These are phyloP conservation scores for Clavispora santaluciae DNA, from an alignment of 805 yeast species.

Conservation along the genomic window DNA sequence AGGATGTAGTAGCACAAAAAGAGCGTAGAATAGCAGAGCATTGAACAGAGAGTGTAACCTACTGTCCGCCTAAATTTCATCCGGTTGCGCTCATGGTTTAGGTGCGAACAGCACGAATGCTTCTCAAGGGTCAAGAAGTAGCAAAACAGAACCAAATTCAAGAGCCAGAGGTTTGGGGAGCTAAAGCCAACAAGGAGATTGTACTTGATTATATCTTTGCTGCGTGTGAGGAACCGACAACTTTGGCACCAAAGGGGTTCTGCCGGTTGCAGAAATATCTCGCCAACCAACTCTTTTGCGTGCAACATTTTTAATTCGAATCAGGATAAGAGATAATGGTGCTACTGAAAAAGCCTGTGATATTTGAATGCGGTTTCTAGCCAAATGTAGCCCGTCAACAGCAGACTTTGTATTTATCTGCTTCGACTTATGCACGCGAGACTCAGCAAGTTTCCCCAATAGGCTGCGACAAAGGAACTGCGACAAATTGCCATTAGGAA, in stretches of 20 bases:
- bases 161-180: constrained; percentile 10
- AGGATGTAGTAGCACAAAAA: neutral
- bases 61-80: neutral
- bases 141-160: constrained; percentile 3
- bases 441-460: neutral
- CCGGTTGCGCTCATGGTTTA: neutral
- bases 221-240: neutral
- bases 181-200: constrained; percentile 9
- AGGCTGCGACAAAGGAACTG: neutral
- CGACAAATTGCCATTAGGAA: too few relatives aligned
- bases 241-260: neutral
- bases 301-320: neutral
- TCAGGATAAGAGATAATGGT: too few relatives aligned
- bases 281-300: neutral
- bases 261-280: neutral
- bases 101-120: neutral
- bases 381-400: too few relatives aligned
- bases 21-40: neutral
- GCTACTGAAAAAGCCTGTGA: too few relatives aligned
- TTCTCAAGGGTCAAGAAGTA: neutral
- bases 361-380: too few relatives aligned
- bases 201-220: constrained; percentile 7
- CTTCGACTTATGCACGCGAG: neutral
- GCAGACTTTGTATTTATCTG: too few relatives aligned
- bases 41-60: neutral